Evolutionary conservation across 495 filamentous ascomycete genomes (phyloP), one percentile per base, ranked within the genome.

Genomic region (Penicillium subrubescens): DNA sequence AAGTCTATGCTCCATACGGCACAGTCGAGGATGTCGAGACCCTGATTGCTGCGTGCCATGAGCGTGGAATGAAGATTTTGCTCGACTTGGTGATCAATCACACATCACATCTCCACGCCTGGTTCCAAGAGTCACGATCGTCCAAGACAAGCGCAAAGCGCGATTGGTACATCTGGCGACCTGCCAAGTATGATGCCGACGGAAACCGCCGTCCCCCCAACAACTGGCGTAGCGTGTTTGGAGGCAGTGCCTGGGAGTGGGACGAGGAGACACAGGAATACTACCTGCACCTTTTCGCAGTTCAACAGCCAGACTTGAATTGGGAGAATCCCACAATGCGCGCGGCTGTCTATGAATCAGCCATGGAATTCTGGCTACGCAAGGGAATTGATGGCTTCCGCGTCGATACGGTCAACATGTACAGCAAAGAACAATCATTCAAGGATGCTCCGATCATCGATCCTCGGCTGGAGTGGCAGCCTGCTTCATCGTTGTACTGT

Each of bases 81-180:
- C 81, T 87, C 64, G 84, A 87, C 55, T 71, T 88, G 6, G 86
- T 88, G 1, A 78, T 87, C 31, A 88, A 88, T 62, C 86, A 88
- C 61, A 88, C 86, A 14, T 83, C 79, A 0, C 74, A 87, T 61
- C 71, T 86, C 70, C 86, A 88, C 64, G 71, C 71, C 7, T 88
- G 86, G 86, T 87, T 88, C 74, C 67, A 76, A 21, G 79, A 85
- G 34, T 86, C 83, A 1, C 75, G 81, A 5, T 75, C 74, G 2
- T 83, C 79, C 43, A 79, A 76, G 63, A 62, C 62, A 25, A 78
- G 71, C 56, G 67, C 84, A 10, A 87, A 88, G 53, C 81, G 84
- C 10, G 79, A 83, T 64, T 88, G 86, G 86, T 88, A 88, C 57
- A 84, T 87, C 68, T 88, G 86, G 86, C 79, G 80, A 59, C 76